Conservation (phyloP, 2,329 filamentous ascomycete species). For the Alternaria burnsii region DNA sequence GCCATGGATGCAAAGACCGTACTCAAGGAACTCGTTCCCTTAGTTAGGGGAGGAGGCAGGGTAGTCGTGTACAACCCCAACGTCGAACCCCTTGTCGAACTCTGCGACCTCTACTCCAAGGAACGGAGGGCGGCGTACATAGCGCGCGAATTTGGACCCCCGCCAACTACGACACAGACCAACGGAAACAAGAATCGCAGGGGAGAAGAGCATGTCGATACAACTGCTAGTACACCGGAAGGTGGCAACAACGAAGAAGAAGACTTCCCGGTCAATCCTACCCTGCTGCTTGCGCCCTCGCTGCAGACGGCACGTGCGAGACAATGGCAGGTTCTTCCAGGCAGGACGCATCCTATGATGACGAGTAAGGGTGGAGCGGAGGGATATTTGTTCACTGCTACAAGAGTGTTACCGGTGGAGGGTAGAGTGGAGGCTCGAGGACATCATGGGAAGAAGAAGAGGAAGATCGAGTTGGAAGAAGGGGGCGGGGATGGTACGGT, state of each 20-base stretch:
- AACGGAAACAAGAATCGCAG: constrained; percentile 4
- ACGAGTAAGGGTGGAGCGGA: constrained; percentile 86
- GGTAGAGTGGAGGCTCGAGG: constrained; percentile 85
- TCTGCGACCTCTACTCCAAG: constrained; percentile 87
- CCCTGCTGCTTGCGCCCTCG: constrained; percentile 77
- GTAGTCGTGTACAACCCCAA: constrained; percentile 86
- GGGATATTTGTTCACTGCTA: constrained; percentile 87
- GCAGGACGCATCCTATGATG: constrained; percentile 94
- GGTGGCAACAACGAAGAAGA: constrained; percentile 48
- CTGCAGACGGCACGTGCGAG: constrained; percentile 83
- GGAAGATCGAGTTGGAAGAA: constrained; percentile 57
- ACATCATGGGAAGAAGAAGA: constrained; percentile 70
- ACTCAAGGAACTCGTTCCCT: constrained; percentile 76
- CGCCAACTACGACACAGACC: not conserved
- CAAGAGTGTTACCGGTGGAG: constrained; percentile 79
- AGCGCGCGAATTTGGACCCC: constrained; percentile 37
- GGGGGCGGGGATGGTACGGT: too few relatives aligned
- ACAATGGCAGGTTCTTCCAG: constrained; percentile 90
- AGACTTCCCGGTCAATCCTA: constrained; percentile 89
- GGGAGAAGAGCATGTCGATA: too few relatives aligned
- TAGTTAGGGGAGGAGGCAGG: constrained; percentile 82
- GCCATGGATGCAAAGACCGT: constrained; percentile 82
- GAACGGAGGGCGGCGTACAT: constrained; percentile 76
- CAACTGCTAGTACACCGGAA: too few relatives aligned
- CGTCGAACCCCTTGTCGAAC: constrained; percentile 77